Evolutionary conservation across 2,329 filamentous ascomycete genomes (phyloP), one percentile per base, ranked within the genome.

Genomic region (Xylariaceae sp.): DNA sequence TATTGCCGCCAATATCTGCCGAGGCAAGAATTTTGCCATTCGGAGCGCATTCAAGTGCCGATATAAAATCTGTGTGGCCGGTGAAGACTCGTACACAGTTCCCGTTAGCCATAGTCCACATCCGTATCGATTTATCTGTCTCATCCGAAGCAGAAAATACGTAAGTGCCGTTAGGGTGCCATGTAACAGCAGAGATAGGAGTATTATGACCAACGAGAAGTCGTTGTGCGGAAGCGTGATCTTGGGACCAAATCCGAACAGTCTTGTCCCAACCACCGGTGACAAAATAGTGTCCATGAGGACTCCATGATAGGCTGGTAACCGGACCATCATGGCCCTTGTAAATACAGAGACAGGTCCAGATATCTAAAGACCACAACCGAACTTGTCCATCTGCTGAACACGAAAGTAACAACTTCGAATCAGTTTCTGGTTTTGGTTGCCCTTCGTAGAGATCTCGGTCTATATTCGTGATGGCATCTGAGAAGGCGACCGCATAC

Each of bases 71-170:
- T 0, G 87, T 89, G 71, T 99, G 95, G 1, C 95, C 95, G 0
- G 91, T 92, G 71, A 98, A 96, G 68, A 98, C 86, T 23, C 95
- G 89, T 4, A 97, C 91, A 31, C 92, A 92, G 60, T 88, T 87
- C 24, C 95, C 95, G 7, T 89, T 94, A 9, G 87, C 84, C n/a
- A 97, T 85, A 8, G 92, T 88, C 95, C 95, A 99, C 94, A 99
- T 98, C 26, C 95, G 88, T 29, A 98, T 91, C 0, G 92, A 95
- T 74, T 94, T 94, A 74, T 99, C 86, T 6, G 81, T 84, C 69
- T 87, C 93, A 64, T 90, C 90, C 11, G 92, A 96, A 3, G 90
- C 92, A 0, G 95, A 97, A 74, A 99, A 97, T 40, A 97, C 80
- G 67, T 98, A 99, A 5, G 90, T 86, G 16, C 91, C 92, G 71